These are phyloP conservation scores for Aspergillus ochraceoroseus DNA, from an alignment of 2,329 filamentous ascomycete genomes.

Conservation along the genomic window DNA sequence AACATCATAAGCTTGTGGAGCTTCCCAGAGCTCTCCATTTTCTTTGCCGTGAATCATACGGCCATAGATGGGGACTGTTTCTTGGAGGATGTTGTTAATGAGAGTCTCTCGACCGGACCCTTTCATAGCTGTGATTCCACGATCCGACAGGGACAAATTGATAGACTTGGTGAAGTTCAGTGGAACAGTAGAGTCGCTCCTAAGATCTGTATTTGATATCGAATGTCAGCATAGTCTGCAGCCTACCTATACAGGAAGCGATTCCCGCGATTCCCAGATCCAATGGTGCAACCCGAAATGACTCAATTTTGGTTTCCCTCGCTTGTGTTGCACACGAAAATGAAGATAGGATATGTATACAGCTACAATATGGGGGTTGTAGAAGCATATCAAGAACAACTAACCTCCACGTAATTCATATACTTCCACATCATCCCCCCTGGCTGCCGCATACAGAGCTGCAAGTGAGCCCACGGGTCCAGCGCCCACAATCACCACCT, in stretches of 20 bases:
- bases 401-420: conserved; percentile 90
- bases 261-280: too few species aligned
- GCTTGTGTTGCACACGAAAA: too few species aligned
- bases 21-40: conserved; percentile 65
- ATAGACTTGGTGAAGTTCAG: conserved; percentile 98
- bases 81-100: conserved; percentile 66
- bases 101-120: conserved; percentile 63
- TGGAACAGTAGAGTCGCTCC: conserved; percentile 73
- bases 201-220: conserved; percentile 61
- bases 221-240: conserved; percentile 10
- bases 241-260: neutral
- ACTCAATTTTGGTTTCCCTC: too few species aligned
- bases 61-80: conserved; percentile 87
- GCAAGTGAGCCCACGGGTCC: conserved; percentile 90
- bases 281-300: too few species aligned
- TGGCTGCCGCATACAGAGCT: conserved; percentile 82
- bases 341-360: neutral
- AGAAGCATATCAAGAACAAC: conserved; percentile 29
- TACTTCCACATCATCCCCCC: conserved; percentile 85
- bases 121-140: conserved; percentile 82
- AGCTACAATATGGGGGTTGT: neutral
- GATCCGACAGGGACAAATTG: conserved; percentile 88
- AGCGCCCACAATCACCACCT: conserved; percentile 80
- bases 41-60: conserved; percentile 86
- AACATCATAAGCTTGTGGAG: conserved; percentile 83